phyloP scores from a whole-genome alignment of 768 basidiomycete genomes.

The Steccherinum ochraceum region DNA sequence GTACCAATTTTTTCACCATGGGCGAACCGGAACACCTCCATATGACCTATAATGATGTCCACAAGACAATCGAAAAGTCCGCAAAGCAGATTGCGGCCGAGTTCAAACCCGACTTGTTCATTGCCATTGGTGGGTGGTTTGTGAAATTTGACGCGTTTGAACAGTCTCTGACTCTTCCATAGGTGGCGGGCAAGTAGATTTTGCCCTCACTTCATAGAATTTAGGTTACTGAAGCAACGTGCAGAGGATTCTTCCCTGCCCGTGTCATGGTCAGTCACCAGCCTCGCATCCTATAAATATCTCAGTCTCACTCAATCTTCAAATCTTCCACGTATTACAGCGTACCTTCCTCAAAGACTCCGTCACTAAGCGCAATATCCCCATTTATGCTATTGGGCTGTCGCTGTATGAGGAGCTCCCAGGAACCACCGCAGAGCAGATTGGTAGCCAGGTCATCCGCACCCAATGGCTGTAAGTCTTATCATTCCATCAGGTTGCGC shows the following conservation, averaged over 20 bases:
- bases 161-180: too few species aligned
- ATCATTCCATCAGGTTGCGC: slow-evolving; percentile 2
- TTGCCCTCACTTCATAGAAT: too few species aligned
- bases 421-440: slow-evolving; percentile 63
- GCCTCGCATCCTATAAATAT: background rate
- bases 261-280: slow-evolving; percentile 62
- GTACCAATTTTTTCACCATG: slow-evolving; percentile 12
- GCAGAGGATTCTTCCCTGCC: slow-evolving; percentile 92
- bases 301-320: background rate
- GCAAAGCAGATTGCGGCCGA: slow-evolving; percentile 62
- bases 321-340: too few species aligned
- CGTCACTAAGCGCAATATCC: slow-evolving; percentile 68
- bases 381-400: slow-evolving; percentile 94
- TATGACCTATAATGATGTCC: slow-evolving; percentile 88
- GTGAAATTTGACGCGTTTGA: background rate
- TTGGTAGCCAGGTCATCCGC: slow-evolving; percentile 81
- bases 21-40: slow-evolving; percentile 51
- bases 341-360: slow-evolving; percentile 80
- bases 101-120: slow-evolving; percentile 83
- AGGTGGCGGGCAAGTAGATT: slow-evolving; percentile 74
- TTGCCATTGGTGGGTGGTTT: slow-evolving; percentile 73
- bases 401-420: slow-evolving; percentile 90
- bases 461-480: slow-evolving; percentile 92
- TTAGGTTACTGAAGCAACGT: too few species aligned
- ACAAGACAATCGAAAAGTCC: slow-evolving; percentile 72